These are phyloP conservation scores for Rosa persica DNA, from an alignment of 306 rosid species.

Conservation along the genomic window DNA sequence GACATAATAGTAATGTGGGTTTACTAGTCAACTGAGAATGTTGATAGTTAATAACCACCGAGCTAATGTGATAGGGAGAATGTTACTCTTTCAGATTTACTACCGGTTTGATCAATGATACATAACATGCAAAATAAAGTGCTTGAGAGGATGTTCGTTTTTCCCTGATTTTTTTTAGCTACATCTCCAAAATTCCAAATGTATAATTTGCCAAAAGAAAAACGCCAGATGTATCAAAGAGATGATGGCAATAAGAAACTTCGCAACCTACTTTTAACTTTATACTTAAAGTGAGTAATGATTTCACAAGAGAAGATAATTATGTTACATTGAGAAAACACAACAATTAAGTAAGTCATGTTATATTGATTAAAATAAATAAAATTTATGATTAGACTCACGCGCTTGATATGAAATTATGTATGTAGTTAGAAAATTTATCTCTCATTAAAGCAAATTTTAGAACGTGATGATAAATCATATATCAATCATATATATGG, in stretches of 20 bases:
- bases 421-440: not conserved
- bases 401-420: no score
- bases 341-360: no score
- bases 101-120: not conserved
- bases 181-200: not conserved
- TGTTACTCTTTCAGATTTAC: not conserved
- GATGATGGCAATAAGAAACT: no score
- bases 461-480: not conserved
- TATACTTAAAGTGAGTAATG: no score
- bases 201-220: not conserved
- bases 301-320: no score
- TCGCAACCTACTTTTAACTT: no score
- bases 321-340: no score
- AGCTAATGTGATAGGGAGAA: not conserved
- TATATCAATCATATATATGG: not conserved
- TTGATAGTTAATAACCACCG: slow-evolving; percentile 17
- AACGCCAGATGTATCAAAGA: no score
- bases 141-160: not conserved
- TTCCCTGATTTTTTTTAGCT: not conserved
- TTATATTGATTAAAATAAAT: no score
- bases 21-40: slow-evolving; percentile 15
- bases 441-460: not conserved
- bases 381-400: no score
- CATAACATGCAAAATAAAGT: not conserved
- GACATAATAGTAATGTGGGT: not conserved